phyloP scores from a whole-genome alignment of 1,284 basidiomycete genomes.

The Ceratorhiza oryzae-sativae region DNA sequence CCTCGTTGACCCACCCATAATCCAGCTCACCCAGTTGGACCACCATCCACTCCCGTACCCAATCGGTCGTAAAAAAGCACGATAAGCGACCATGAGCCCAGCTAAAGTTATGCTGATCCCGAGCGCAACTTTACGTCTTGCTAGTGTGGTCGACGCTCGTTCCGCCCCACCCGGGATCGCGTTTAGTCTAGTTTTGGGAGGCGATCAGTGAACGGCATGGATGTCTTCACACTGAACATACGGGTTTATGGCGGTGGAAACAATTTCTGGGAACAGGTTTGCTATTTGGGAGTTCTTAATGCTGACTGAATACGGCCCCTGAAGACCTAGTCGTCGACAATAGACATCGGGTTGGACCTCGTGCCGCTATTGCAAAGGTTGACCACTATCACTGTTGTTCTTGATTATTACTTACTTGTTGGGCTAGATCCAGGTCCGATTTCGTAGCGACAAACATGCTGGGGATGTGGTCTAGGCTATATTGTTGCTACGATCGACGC shows the following conservation, averaged over 20 bases:
- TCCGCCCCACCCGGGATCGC: slow-evolving; percentile 81
- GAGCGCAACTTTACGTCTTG: slow-evolving; percentile 55
- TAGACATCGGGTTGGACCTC: slow-evolving; percentile 99
- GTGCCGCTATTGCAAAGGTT: slow-evolving; percentile 69
- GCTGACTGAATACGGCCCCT: slow-evolving; percentile 90
- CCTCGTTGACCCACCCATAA: slow-evolving; percentile 37
- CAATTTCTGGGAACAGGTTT: slow-evolving; percentile 89
- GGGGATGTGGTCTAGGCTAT: slow-evolving; percentile 91
- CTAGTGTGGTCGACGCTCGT: slow-evolving; percentile 70
- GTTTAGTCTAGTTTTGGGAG: slow-evolving; percentile 43
- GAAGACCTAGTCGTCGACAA: slow-evolving; percentile 81
- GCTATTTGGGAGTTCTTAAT: slow-evolving; percentile 85
- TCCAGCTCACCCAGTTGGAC: slow-evolving; percentile 38
- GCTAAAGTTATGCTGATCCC: slow-evolving; percentile 72
- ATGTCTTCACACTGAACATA: slow-evolving; percentile 55
- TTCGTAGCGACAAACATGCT: slow-evolving; percentile 98
- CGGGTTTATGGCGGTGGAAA: slow-evolving; percentile 85
- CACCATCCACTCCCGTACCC: slow-evolving; percentile 35
- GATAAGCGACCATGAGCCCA: slow-evolving; percentile 71
- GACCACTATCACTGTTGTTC: background rate
- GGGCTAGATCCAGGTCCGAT: slow-evolving; percentile 94
- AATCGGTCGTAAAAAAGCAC: slow-evolving; percentile 48
- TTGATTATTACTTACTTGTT: slow-evolving; percentile 66
- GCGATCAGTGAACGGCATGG: slow-evolving; percentile 40
- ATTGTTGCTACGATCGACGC: slow-evolving; percentile 78